Evolutionary conservation across 2,329 filamentous ascomycete genomes (phyloP), one percentile per base, ranked within the genome.

Genomic region (Aspergillus sp.): DNA sequence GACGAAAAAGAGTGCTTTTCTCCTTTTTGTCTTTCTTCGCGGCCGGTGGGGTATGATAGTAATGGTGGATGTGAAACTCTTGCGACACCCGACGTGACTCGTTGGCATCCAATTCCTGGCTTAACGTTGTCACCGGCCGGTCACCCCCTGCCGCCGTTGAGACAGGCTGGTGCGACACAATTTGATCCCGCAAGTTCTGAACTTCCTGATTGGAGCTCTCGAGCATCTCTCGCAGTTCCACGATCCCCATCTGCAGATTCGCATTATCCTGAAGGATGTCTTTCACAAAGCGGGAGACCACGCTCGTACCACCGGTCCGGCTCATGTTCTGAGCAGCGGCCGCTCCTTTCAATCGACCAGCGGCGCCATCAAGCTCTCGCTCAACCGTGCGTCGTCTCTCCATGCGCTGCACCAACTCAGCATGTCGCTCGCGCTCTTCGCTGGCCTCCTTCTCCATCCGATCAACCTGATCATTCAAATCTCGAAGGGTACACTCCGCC

Each of bases 211-310:
- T 96, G 3, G 93, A 96, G 70, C 85, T 92, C 67, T 91, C 84
- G 20, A 99, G 81, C 86, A 99, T 88, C 71, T 96, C 93, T 17
- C 93, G 84, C 48, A 99, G 78, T 76, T 99, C 95, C 52, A 93
- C 85, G 58, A 98, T 96, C 15, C 92, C 92, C 61, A 95, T 83
- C 72, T 99, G 95, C 44, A 99, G 79, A 65, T 91, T 96, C 9
- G 93, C 91, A 69, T 99, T 99, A 73, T 99, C 95, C 68, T 96
- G 89, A 17, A 99, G 80, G 55, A 99, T 90, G 71, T 98, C 95
- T 64, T 93, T 91, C 55, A 99, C 95, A 66, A 99, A 98, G 69
- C 96, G 91, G 18, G 91, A 93, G n/a, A 98, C 91, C 38, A 96
- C 91, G 57, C 81, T 87, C 60, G 81, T 85, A 9, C 84, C 82